Base-by-base conservation (phyloP, 2,329 filamentous ascomycete genomes). In the Lithohypha guttulata region DNA sequence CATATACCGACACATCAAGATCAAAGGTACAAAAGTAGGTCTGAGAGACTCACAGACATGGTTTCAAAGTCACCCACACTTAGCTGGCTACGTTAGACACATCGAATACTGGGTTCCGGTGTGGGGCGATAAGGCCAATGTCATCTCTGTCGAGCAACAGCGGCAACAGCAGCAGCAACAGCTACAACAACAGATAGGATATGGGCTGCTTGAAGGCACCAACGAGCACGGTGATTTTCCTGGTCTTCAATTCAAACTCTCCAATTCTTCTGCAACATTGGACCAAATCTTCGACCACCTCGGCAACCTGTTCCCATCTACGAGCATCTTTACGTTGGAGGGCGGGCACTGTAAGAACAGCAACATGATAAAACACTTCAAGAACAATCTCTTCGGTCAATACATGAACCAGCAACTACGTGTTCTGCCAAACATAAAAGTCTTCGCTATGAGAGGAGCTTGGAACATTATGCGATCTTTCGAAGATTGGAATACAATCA, bases 21-120 rank as follows among this genome's bases (percentile, higher is more conserved):
- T 85, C 50, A 81, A 83, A 60, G 81, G 78, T 1, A 83, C 79
- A 0, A 63, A 72, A 25, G 67, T 72, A n/a, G 78, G 71, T 11
- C 60, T 83, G 27, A 61, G 71, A 28, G 67, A 75, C 33, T 73
- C 79, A 5, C 64, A 71, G 46, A 47, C 61, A 22, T 84, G 79
- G 64, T 81, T 85, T 48, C 57, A 61, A 11, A 48, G 59, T 7
- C 69, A 77, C 43, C 63, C 68, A 19, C 73, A 81, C 51, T 69
- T 85, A 4, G 68, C 72, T 14, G 50, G 60, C 6, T 75, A 83
- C 49, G 75, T 85, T 43, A 77, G 76, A 48, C 81, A 85, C 52
- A 71, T 84, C 43, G 81, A 85, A 58, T 68, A 84, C 28, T 85
- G 81, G 79, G 81, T 85, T 45, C 81, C 81, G 2, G 79, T 84